Base-by-base conservation (phyloP, 345 rosid genomes). In the Arabidopsis thaliana region DNA sequence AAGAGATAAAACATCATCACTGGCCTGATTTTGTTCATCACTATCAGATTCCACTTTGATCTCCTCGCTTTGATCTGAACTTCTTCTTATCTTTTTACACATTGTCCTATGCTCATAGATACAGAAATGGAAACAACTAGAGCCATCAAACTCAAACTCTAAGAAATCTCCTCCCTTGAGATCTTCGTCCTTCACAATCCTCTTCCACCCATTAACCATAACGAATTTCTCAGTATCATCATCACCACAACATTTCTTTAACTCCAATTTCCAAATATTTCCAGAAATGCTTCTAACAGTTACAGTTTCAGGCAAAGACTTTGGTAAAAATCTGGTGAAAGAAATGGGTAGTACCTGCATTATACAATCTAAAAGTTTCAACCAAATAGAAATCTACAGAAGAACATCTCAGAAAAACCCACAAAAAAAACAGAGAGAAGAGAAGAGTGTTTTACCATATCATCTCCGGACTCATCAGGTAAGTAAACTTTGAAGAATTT, bases 81-180 rank as follows among this genome's bases (percentile, higher is more conserved):
- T 51, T 8, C 10, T 57, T 33, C 56, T 8, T 11, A 7, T 3
- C 14, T 44, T 63, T 51, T 72, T 72, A 61, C 46, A 25, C 69
- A 28, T 59, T 0, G 75, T 61, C 8, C 1, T 2, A 2, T 10
- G 12, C 7, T 61, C 44, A n/a, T 28, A 51, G 23, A 62, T 42
- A 13, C 76, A 72, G 52, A 72, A 72, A 13, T 38, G 46, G 67
- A 71, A 71, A 16, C 2, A n/a, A 4, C 2, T 3, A 42, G 37
- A 71, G 25, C 75, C 75, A 48, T 59, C 75, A 37, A 71, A 71
- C 49, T 71, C 75, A 16, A 71, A 48, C n/a, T 1, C 46, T 1
- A 71, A 48, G 48, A 71, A 71, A 6, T 71, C 75, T 59, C 75
- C 58, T 16, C 30, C 34, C 6, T 32, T 42, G 2, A 69, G 12